A percentile compares a stretch with the other conserved stretches of the same genome.
These are phyloP conservation scores for Rhizopogon vesiculosus DNA, from an alignment of 768 basidiomycete species.

Conservation along the genomic window DNA sequence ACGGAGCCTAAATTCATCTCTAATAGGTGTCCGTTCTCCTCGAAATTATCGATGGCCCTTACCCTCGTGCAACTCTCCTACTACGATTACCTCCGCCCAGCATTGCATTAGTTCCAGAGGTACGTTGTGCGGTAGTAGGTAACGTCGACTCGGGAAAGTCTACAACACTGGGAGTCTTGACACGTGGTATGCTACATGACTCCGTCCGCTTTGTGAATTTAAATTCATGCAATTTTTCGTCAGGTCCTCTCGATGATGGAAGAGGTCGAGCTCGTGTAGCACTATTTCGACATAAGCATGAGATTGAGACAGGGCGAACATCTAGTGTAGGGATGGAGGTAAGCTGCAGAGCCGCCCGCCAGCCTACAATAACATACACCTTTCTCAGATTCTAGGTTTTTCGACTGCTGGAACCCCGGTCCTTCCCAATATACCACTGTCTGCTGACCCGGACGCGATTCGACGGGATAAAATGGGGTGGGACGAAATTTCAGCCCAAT, in stretches of 20 bases:
- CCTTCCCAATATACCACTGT: conserved; percentile 57
- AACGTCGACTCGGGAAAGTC: conserved; percentile 95
- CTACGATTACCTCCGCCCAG: conserved; percentile 73
- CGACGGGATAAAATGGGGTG: conserved; percentile 88
- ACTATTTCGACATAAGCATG: conserved; percentile 95
- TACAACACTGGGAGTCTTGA: conserved; percentile 90
- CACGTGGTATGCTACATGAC: conserved; percentile 57
- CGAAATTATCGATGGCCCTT: conserved; percentile 33
- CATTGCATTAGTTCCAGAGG: conserved; percentile 81
- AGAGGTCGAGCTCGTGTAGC: conserved; percentile 79
- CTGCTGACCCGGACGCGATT: conserved; percentile 56
- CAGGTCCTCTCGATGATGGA: conserved; percentile 78
- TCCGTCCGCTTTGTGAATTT: conserved; percentile 10
- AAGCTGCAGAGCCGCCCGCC: conserved; percentile 10
- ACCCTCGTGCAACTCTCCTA: conserved; percentile 56
- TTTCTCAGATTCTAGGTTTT: conserved; percentile 79
- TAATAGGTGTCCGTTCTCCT: conserved; percentile 54
- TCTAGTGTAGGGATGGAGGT: conserved; percentile 98
- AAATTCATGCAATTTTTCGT: not conserved
- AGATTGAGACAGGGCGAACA: conserved; percentile 92
- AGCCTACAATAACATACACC: not conserved
- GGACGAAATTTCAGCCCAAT: conserved; percentile 89
- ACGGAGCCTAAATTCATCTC: not conserved
- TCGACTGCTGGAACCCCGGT: conserved; percentile 72
- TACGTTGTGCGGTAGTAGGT: conserved; percentile 93